phyloP scores from a whole-genome alignment of 768 basidiomycete genomes.

The Lactarius hengduanensis region DNA sequence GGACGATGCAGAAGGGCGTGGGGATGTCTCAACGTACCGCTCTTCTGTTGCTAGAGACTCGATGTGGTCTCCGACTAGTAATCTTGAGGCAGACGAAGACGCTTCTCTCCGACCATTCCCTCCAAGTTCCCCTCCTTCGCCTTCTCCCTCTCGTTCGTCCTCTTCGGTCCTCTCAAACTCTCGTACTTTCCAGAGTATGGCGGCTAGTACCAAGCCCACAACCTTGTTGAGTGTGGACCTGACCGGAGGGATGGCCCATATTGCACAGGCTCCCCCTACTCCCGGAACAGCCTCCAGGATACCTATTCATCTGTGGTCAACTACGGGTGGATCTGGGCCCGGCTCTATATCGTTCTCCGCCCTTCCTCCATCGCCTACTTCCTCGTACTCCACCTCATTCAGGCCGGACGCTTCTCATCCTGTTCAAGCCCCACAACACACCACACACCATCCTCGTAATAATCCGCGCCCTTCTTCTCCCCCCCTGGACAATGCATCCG shows the following conservation, averaged over 20 bases:
- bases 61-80: constrained; percentile 74
- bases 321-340: constrained; percentile 50
- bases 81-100: constrained; percentile 88
- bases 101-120: constrained; percentile 89
- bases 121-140: constrained; percentile 84
- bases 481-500: constrained; percentile 87
- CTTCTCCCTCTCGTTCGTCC: constrained; percentile 79
- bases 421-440: constrained; percentile 85
- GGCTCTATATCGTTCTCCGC: constrained; percentile 74
- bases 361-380: constrained; percentile 49
- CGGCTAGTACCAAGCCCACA: constrained; percentile 92
- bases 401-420: constrained; percentile 35
- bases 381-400: constrained; percentile 45
- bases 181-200: constrained; percentile 76
- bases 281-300: constrained; percentile 54
- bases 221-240: constrained; percentile 90
- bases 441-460: constrained; percentile 90
- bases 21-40: constrained; percentile 45
- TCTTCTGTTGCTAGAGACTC: constrained; percentile 71
- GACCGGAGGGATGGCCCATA: constrained; percentile 83
- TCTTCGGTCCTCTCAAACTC: constrained; percentile 82
- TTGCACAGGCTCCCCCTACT: constrained; percentile 77
- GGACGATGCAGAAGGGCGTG: constrained; percentile 34
- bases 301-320: constrained; percentile 48
- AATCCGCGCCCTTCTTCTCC: constrained; percentile 93